Base-by-base conservation (phyloP, 1,139 yeast genomes). In the Diutina siamensis region DNA sequence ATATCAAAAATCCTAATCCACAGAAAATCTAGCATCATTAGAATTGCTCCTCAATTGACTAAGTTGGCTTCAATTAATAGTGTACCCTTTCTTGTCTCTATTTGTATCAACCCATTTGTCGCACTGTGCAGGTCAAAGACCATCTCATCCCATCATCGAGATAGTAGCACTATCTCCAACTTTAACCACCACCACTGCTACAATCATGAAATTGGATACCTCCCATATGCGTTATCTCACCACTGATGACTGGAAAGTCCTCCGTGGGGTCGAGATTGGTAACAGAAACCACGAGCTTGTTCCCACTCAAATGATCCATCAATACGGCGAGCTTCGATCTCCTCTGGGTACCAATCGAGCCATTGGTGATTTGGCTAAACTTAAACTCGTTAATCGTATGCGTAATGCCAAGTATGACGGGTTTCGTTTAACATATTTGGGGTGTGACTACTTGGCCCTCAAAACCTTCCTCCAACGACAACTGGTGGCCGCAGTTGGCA, bases 381-480 rank as follows among this genome's bases (percentile, higher is more conserved):
- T 87, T 53, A 87, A 81, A 56, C 67, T 94, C 46, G 74, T 92
- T 21, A 74, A 92, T 1, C 73, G 83, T 52, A 70, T 87, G 50
- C 74, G 96, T 61, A 92, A 94, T 60, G 94, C 83, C 53, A 81
- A 78, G 56, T 84, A 92, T 61, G 98, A 92, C 59, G 98, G 99
- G 17, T 94, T 85, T 64, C 73, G 94, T 51, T 65, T 92, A 54
- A 83, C 96, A 1, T 89, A 84, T 59, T 78, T 76, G 45, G 99
- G 99, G 4, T 85, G 80, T 60, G 99, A 92, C 62, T 92, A 85
- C 57, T 71, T 94, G 52, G 97, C 97, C 0, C 69, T 92, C 52
- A 86, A 83, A 59, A 74, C 95, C 4, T 77, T 92, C 78, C 64
- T 79, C 54, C 84, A 82, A 56, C 72, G 89, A 53, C 78, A 81